phyloP scores from a whole-genome alignment of 2,329 filamentous ascomycete genomes.

The Phialemoniopsis sp. region DNA sequence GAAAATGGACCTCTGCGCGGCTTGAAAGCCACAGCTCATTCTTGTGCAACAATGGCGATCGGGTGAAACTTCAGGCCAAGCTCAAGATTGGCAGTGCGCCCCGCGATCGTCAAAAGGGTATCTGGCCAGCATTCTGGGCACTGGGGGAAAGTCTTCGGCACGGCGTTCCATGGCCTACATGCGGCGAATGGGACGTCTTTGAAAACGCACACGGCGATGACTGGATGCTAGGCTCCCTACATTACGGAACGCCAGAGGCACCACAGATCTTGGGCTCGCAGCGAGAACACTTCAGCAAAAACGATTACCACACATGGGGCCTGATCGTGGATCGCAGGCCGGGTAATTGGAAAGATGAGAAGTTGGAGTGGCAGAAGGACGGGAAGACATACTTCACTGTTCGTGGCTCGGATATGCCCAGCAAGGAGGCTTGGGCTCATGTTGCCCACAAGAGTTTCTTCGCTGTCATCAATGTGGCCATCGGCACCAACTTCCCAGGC shows the following conservation, averaged over 20 bases:
- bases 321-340: constrained; percentile 11
- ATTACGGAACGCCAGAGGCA: constrained; percentile 8
- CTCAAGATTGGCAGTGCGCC: constrained; percentile 9
- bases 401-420: constrained; percentile 8
- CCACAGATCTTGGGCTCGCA: constrained; percentile 3
- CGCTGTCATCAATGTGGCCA: constrained; percentile 10
- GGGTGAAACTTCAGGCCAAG: constrained; percentile 11
- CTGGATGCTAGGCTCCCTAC: constrained; percentile 10
- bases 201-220: constrained; percentile 12
- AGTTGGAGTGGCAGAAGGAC: constrained; percentile 10
- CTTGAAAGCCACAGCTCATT: constrained; percentile 12
- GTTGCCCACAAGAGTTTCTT: constrained; percentile 13
- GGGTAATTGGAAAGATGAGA: constrained; percentile 12
- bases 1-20: constrained; percentile 13
- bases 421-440: constrained; percentile 9
- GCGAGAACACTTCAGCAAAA: constrained; percentile 6
- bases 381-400: constrained; percentile 12
- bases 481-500: constrained; percentile 11
- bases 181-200: constrained; percentile 13
- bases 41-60: constrained; percentile 11
- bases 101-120: constrained; percentile 9
- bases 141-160: too few relatives aligned
- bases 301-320: constrained; percentile 12
- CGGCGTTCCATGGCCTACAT: constrained; percentile 10
- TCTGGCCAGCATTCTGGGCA: constrained; percentile 16